These are phyloP conservation scores for Termitomyces sp. DNA, from an alignment of 768 basidiomycete genomes.

Conservation along the genomic window DNA sequence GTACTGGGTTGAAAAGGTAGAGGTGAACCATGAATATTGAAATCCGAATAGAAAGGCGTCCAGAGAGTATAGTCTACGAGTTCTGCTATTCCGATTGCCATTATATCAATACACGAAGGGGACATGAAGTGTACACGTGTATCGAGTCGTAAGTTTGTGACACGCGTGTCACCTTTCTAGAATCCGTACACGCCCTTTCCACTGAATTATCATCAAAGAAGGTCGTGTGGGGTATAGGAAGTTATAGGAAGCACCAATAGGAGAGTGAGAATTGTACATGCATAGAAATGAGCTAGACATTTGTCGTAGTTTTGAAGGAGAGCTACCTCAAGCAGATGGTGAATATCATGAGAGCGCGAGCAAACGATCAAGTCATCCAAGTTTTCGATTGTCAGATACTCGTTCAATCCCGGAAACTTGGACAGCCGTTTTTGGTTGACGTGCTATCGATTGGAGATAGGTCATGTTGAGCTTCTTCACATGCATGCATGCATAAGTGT, in stretches of 20 bases:
- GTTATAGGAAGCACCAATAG: not conserved
- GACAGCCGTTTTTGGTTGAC: not conserved
- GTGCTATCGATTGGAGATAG: not conserved
- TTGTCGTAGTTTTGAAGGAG: too few relatives aligned
- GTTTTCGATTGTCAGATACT: not conserved
- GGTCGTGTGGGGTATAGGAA: constrained; percentile 1
- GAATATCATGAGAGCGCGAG: not conserved
- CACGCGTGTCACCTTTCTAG: constrained; percentile 10
- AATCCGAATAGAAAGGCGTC: constrained; percentile 7
- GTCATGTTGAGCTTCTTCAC: constrained; percentile 1
- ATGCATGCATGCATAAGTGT: not conserved
- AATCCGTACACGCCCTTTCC: constrained; percentile 8
- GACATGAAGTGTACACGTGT: constrained; percentile 40
- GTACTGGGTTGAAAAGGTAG: constrained; percentile 33
- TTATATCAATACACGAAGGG: constrained; percentile 25
- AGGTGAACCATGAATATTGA: constrained; percentile 33
- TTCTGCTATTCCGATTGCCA: constrained; percentile 6
- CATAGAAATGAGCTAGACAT: not conserved
- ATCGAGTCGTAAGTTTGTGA: constrained; percentile 11
- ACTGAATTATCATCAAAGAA: not conserved
- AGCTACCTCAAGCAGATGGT: not conserved
- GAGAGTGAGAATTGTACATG: not conserved
- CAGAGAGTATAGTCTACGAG: constrained; percentile 15
- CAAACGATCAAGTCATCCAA: not conserved
- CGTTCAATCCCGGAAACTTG: not conserved